Evolutionary conservation across 1,284 basidiomycete species (phyloP).

Genomic region (Melampsora larici-populina): DNA sequence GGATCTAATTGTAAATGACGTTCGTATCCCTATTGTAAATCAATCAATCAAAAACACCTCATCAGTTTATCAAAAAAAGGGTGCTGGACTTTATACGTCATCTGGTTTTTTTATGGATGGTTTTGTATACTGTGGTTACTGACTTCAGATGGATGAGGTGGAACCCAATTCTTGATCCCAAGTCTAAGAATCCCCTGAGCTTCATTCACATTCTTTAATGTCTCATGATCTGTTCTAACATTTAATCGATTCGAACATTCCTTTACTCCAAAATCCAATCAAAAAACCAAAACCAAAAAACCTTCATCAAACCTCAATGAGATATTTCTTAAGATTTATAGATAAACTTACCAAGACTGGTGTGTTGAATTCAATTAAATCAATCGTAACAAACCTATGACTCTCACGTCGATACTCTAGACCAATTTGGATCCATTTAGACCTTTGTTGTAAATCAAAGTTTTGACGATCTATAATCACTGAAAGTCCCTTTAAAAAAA

Average conservation of each 20-base stretch:
- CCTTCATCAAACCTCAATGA: neutral
- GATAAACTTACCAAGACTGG: neutral
- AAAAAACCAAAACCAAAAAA: too few species aligned
- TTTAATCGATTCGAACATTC: slow-evolving; percentile 7
- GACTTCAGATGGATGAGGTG: slow-evolving; percentile 18
- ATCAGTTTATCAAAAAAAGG: too few species aligned
- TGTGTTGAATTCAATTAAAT: slow-evolving; percentile 24
- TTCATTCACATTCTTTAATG: neutral
- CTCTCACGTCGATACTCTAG: neutral
- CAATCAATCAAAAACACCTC: too few species aligned
- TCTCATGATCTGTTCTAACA: neutral
- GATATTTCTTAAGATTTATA: too few species aligned
- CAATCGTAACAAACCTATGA: neutral
- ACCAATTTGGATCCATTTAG: neutral
- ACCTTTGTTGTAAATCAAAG: slow-evolving; percentile 6
- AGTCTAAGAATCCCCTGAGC: neutral
- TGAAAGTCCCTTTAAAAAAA: slow-evolving; percentile 17
- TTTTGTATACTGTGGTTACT: too few species aligned
- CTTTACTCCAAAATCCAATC: neutral
- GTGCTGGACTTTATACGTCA: too few species aligned
- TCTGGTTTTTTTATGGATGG: too few species aligned
- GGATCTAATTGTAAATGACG: too few species aligned
- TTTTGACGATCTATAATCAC: slow-evolving; percentile 32
- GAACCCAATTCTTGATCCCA: neutral
- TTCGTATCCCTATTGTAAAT: too few species aligned